Conservation (phyloP, 306 rosid genomes). For the Castanea crenata region DNA sequence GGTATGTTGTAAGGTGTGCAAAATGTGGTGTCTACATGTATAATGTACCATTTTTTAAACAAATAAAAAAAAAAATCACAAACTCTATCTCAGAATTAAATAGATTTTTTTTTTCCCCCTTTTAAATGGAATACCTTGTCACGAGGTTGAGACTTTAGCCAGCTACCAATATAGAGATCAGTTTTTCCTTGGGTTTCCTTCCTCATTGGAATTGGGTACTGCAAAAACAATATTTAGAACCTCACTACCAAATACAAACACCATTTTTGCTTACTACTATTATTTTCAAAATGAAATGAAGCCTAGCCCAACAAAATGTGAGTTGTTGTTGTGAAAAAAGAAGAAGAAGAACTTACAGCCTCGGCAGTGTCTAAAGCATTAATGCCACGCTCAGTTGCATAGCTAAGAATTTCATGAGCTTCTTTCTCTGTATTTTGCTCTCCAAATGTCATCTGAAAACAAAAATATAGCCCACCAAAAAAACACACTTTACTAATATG, state of each 20-base stretch:
- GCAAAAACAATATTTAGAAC: slow-evolving; percentile 14
- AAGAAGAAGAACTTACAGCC: slow-evolving; percentile 38
- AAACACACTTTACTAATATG: not conserved
- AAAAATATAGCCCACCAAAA: not conserved
- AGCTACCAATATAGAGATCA: slow-evolving; percentile 70
- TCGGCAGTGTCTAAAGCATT: slow-evolving; percentile 81
- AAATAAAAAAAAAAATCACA: no score
- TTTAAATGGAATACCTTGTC: slow-evolving; percentile 58
- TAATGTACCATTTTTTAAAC: no score
- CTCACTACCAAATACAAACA: not conserved
- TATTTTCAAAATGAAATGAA: no score
- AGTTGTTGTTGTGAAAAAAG: not conserved
- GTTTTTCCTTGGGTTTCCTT: slow-evolving; percentile 87
- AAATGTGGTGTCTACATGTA: no score
- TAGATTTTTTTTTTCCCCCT: no score
- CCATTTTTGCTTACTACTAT: no score
- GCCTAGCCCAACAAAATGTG: not conserved
- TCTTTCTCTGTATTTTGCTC: slow-evolving; percentile 85
- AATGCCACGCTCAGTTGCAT: slow-evolving; percentile 67
- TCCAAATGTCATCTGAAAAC: slow-evolving; percentile 84
- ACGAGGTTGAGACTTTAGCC: slow-evolving; percentile 83
- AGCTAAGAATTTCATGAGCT: slow-evolving; percentile 71
- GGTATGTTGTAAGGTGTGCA: no score
- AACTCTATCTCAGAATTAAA: no score
- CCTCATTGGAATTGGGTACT: slow-evolving; percentile 87